Percentiles rank a stretch among this genome's conserved stretches.
phyloP scores from a whole-genome alignment of 2,329 filamentous ascomycete genomes.

The Cadophora sp. region DNA sequence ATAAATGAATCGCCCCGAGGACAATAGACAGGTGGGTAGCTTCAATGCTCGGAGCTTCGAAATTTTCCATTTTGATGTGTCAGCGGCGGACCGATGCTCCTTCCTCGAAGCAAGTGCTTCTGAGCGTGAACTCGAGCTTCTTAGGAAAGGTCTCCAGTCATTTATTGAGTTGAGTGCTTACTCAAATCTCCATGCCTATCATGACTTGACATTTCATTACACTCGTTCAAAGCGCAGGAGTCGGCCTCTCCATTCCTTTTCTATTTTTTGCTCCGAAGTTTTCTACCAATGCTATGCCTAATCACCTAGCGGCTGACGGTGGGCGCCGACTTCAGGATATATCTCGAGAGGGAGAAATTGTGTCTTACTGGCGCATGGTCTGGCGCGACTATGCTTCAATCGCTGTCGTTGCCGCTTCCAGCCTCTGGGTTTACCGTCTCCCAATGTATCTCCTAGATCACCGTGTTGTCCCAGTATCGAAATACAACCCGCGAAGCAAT shows the following conservation, averaged over 20 bases:
- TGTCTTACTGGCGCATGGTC: slow-evolving; percentile 15
- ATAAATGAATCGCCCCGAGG: too few relatives aligned
- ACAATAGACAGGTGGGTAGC: not conserved
- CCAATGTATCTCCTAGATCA: slow-evolving; percentile 32
- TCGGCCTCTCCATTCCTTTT: not conserved
- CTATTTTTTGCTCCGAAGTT: not conserved
- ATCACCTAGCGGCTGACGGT: not conserved
- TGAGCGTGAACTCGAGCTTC: not conserved
- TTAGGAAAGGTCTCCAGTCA: not conserved
- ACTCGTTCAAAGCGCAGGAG: not conserved
- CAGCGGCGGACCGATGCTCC: not conserved
- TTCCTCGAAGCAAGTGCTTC: not conserved
- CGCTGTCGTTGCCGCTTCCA: slow-evolving; percentile 17
- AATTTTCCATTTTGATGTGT: not conserved
- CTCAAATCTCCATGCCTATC: not conserved
- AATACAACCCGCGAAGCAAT: not conserved
- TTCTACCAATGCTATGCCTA: slow-evolving; percentile 10
- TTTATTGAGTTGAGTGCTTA: not conserved
- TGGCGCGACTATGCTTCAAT: slow-evolving; percentile 23
- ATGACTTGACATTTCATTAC: not conserved
- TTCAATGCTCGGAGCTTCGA: not conserved
- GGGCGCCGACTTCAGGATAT: not conserved
- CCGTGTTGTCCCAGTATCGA: slow-evolving; percentile 27
- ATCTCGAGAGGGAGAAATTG: not conserved
- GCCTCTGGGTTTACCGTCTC: slow-evolving; percentile 27